A percentile compares a stretch with the other conserved stretches of the same genome.
These are phyloP conservation scores for Penicillium sp. DNA, from an alignment of 2,329 filamentous ascomycete genomes.

Conservation along the genomic window DNA sequence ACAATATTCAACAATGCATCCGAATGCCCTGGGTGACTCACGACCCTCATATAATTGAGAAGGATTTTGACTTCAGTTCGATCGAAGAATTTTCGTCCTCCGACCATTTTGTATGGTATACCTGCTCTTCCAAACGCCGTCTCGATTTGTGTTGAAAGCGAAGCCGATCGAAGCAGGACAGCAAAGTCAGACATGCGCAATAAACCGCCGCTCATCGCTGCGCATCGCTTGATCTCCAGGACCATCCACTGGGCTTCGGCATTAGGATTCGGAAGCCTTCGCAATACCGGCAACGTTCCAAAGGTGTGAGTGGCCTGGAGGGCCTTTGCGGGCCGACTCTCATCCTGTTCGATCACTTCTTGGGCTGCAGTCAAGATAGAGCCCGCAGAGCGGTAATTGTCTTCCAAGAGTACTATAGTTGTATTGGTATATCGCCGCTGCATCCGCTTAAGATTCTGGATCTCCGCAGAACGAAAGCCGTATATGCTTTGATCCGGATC, in stretches of 20 bases:
- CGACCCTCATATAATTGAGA: slow-evolving; percentile 82
- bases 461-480: slow-evolving; percentile 89
- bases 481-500: slow-evolving; percentile 99
- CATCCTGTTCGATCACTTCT: slow-evolving; percentile 87
- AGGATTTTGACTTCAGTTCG: slow-evolving; percentile 82
- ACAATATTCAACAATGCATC: slow-evolving; percentile 81
- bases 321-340: slow-evolving; percentile 72
- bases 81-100: slow-evolving; percentile 88
- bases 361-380: slow-evolving; percentile 78
- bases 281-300: slow-evolving; percentile 77
- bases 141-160: slow-evolving; percentile 83
- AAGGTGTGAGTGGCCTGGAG: slow-evolving; percentile 76
- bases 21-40: slow-evolving; percentile 81
- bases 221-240: slow-evolving; percentile 71
- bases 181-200: slow-evolving; percentile 76
- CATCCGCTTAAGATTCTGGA: slow-evolving; percentile 80
- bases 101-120: slow-evolving; percentile 89
- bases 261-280: slow-evolving; percentile 67
- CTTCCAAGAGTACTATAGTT: slow-evolving; percentile 78
- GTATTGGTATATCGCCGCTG: slow-evolving; percentile 73
- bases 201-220: slow-evolving; percentile 69
- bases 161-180: slow-evolving; percentile 80
- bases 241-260: slow-evolving; percentile 87
- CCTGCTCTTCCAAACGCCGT: slow-evolving; percentile 74
- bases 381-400: slow-evolving; percentile 91